Evolutionary conservation across 2,329 filamentous ascomycete genomes (phyloP).

Genomic region (Colletotrichum neosansevieriae): DNA sequence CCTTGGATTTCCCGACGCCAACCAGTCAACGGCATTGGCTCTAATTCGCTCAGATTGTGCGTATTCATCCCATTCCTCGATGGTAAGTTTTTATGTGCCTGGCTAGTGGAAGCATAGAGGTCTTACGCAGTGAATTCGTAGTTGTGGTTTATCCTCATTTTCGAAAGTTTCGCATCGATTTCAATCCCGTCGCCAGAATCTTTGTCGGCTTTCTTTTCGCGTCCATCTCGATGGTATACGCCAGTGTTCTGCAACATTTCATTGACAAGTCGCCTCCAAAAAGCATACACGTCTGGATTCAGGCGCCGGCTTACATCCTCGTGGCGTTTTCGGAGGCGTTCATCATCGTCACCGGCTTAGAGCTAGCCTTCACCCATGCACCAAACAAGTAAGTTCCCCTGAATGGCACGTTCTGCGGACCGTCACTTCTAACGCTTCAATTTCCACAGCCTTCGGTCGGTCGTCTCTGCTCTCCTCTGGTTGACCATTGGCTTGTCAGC

Average conservation of each 20-base stretch:
- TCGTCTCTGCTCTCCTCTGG: slow-evolving; percentile 48
- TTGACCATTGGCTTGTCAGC: slow-evolving; percentile 65
- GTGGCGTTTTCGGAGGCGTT: slow-evolving; percentile 72
- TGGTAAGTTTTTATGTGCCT: slow-evolving; percentile 2
- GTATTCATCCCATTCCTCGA: slow-evolving; percentile 47
- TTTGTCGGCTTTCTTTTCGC: slow-evolving; percentile 43
- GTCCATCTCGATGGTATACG: slow-evolving; percentile 43
- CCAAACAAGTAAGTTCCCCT: slow-evolving; percentile 51
- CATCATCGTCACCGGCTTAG: slow-evolving; percentile 75
- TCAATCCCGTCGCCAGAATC: slow-evolving; percentile 43
- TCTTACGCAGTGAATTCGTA: background rate
- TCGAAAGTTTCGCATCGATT: slow-evolving; percentile 42
- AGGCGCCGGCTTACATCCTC: slow-evolving; percentile 66
- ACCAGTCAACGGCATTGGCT: too few relatives aligned
- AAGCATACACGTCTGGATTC: slow-evolving; percentile 66
- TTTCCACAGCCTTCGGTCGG: slow-evolving; percentile 25
- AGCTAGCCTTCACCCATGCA: slow-evolving; percentile 81
- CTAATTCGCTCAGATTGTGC: too few relatives aligned
- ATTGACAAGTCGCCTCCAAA: slow-evolving; percentile 41
- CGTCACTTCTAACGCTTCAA: slow-evolving; percentile 50
- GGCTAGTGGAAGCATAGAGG: too few relatives aligned
- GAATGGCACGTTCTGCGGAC: slow-evolving; percentile 73
- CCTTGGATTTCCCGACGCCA: too few relatives aligned
- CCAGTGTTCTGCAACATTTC: slow-evolving; percentile 42
- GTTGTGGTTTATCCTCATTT: slow-evolving; percentile 43